Conservation (phyloP, 1,284 basidiomycete genomes). For the Cryptococcus sp. region DNA sequence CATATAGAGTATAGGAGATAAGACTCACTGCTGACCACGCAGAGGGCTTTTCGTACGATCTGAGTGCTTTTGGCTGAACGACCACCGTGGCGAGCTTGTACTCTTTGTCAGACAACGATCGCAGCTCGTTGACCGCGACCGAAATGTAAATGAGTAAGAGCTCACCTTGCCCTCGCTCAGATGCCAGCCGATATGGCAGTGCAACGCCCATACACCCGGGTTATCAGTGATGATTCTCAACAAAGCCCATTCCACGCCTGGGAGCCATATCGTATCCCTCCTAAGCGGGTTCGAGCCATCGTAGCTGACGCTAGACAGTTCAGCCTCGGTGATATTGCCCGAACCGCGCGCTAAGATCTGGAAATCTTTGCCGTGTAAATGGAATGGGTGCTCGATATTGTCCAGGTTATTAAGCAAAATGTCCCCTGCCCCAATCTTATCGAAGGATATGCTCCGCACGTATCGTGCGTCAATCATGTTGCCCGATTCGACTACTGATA, state of each 20-base stretch:
- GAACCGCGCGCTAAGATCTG: constrained; percentile 43
- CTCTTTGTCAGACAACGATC: background rate
- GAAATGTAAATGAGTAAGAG: background rate
- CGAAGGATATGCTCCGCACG: constrained; percentile 30
- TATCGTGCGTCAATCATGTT: constrained; percentile 19
- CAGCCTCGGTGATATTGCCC: constrained; percentile 32
- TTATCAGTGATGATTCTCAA: constrained; percentile 31
- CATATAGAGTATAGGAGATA: background rate
- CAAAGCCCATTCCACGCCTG: constrained; percentile 24
- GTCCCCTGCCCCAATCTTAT: constrained; percentile 26
- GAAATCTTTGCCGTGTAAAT: constrained; percentile 37
- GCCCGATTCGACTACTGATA: constrained; percentile 29
- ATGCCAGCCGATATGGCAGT: constrained; percentile 39
- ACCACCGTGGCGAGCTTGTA: constrained; percentile 15
- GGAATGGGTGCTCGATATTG: constrained; percentile 47
- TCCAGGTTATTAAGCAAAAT: constrained; percentile 47
- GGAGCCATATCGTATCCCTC: constrained; percentile 48
- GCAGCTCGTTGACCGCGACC: too few relatives aligned
- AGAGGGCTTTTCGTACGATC: constrained; percentile 6
- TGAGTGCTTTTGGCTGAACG: constrained; percentile 23
- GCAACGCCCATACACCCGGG: constrained; percentile 30
- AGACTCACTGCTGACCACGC: constrained; percentile 19
- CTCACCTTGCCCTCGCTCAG: constrained; percentile 20
- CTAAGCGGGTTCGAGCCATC: constrained; percentile 44
- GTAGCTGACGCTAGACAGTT: constrained; percentile 13